Evolutionary conservation across 2,329 filamentous ascomycete genomes (phyloP).

Genomic region (Ceratocystis albifundus): DNA sequence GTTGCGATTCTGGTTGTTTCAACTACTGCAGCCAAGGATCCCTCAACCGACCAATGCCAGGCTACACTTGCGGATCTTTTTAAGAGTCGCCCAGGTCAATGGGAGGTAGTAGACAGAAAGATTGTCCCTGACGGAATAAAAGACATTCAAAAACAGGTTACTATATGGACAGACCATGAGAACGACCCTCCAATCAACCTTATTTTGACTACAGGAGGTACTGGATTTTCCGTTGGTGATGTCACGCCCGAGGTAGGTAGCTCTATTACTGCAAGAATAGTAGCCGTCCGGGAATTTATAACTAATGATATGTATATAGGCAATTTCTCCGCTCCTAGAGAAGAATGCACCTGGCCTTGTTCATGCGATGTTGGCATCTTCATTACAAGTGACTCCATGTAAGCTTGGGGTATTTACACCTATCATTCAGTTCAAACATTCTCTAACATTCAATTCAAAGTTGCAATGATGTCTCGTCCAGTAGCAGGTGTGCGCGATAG

Average conservation of each 20-base stretch:
- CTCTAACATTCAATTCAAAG: constrained; percentile 35
- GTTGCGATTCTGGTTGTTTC: constrained; percentile 79
- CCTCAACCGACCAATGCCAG: constrained; percentile 64
- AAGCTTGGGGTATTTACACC: constrained; percentile 31
- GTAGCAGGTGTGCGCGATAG: constrained; percentile 77
- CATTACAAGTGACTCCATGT: constrained; percentile 82
- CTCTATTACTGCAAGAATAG: not conserved
- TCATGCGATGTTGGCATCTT: constrained; percentile 87
- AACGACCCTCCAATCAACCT: constrained; percentile 53
- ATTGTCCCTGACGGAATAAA: constrained; percentile 70
- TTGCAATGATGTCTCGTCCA: constrained; percentile 92
- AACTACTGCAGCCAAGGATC: constrained; percentile 72
- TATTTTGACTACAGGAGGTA: constrained; percentile 81
- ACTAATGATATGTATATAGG: constrained; percentile 37
- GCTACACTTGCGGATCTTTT: constrained; percentile 58
- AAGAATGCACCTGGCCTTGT: constrained; percentile 81
- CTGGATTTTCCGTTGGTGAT: constrained; percentile 78
- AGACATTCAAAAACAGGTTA: constrained; percentile 64
- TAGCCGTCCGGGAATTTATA: constrained; percentile 20
- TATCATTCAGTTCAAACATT: constrained; percentile 20
- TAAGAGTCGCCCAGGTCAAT: constrained; percentile 36
- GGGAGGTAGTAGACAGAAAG: constrained; percentile 54
- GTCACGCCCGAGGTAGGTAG: constrained; percentile 67
- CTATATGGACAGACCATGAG: constrained; percentile 56
- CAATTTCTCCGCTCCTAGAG: constrained; percentile 65